Conservation (phyloP, 176 grass and related monocot genomes). For the Carex myosuroides region DNA sequence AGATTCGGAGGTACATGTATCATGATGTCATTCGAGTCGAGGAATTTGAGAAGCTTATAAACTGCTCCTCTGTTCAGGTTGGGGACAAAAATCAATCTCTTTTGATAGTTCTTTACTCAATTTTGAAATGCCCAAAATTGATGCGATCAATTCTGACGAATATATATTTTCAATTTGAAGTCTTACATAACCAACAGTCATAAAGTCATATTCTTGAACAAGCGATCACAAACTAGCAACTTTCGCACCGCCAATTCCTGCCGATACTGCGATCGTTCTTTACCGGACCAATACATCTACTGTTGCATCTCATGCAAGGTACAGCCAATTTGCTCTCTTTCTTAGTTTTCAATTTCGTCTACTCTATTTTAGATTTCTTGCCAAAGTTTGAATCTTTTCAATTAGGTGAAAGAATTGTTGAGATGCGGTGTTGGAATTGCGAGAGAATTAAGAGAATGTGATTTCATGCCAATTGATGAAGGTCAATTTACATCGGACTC, state of each 20-base stretch:
- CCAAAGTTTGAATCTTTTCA: neutral
- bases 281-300: slow-evolving; percentile 36
- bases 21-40: slow-evolving; percentile 85
- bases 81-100: neutral
- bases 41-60: slow-evolving; percentile 85
- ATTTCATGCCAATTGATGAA: slow-evolving; percentile 37
- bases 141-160: slow-evolving; percentile 11
- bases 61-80: slow-evolving; percentile 92
- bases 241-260: slow-evolving; percentile 32
- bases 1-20: slow-evolving; percentile 96
- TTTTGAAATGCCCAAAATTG: neutral
- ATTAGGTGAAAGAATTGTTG: slow-evolving; percentile 36
- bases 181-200: slow-evolving; percentile 41
- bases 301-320: slow-evolving; percentile 47
- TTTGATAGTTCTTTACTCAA: neutral
- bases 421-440: slow-evolving; percentile 15
- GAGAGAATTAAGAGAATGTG: slow-evolving; percentile 35
- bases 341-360: neutral
- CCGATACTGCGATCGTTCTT: slow-evolving; percentile 32
- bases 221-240: slow-evolving; percentile 28
- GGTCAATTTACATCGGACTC: slow-evolving; percentile 35
- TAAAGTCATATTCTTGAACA: slow-evolving; percentile 43
- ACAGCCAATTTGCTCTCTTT: neutral
- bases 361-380: neutral
- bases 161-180: slow-evolving; percentile 7